phyloP scores from a whole-genome alignment of 306 rosid species.

The Acacia melanoxylon region DNA sequence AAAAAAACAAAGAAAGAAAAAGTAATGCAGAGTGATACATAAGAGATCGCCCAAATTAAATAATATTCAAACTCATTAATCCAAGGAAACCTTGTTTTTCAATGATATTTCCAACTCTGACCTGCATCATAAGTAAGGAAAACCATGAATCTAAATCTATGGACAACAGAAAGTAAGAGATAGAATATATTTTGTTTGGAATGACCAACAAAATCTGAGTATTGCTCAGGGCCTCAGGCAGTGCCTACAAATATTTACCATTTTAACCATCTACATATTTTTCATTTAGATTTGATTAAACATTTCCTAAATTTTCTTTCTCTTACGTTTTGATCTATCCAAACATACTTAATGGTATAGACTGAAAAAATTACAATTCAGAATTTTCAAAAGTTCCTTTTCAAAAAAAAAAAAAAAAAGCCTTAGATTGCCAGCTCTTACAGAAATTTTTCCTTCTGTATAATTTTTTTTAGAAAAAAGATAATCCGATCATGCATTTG shows the following conservation, averaged over 20 bases:
- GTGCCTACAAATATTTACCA: background rate
- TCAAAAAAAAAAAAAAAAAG: background rate
- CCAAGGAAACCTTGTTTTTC: constrained; percentile 67
- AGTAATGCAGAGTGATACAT: background rate
- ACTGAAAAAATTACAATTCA: background rate
- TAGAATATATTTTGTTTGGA: background rate
- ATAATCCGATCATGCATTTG: background rate
- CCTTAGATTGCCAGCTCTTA: no score
- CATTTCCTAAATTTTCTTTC: background rate
- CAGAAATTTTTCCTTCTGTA: background rate
- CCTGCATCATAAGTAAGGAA: constrained; percentile 45
- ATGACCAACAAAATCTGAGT: background rate
- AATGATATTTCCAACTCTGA: constrained; percentile 76
- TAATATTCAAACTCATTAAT: background rate
- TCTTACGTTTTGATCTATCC: background rate
- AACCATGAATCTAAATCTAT: background rate
- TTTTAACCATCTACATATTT: background rate
- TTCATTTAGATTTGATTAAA: background rate
- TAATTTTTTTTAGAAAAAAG: background rate
- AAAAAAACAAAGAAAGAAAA: background rate
- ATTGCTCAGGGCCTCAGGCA: background rate
- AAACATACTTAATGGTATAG: background rate
- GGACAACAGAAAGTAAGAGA: background rate
- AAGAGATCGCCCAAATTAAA: background rate
- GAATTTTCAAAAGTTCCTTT: background rate